Base-by-base conservation (phyloP, 768 basidiomycete genomes). In the Cystoderma amianthinum region DNA sequence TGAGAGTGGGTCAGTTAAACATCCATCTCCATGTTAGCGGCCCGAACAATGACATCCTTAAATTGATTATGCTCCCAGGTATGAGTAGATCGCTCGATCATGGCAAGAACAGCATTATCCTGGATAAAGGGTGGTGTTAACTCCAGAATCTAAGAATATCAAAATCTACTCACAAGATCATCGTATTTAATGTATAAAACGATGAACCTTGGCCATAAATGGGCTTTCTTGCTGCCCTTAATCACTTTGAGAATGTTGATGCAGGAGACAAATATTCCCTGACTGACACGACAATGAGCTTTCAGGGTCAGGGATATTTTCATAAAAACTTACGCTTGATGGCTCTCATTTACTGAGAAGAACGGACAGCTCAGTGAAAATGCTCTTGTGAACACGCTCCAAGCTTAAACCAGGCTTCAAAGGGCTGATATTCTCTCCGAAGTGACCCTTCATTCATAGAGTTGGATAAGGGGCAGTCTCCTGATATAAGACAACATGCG, bases 231-330 rank as follows among this genome's bases (percentile, higher is more conserved):
- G 2, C 93, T 80, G 9, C 93, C 91, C 65, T 84, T 86, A 71
- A 98, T 93, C 54, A 97, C 95, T 77, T 99, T 98, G 39, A 96
- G 96, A 52, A 99, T 97, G 66, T 99, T 97, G 74, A 95, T 93
- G 39, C 94, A 85, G 28, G 89, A 80, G 22, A 90, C 88, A 53
- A 96, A 65, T 98, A 95, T 54, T 99, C 96, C 94, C 98, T 96
- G 46, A 97, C 91, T 96, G n/a, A n/a, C n/a, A n/a, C n/a, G n/a
- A n/a, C n/a, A n/a, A n/a, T 43, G n/a, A n/a, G n/a, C n/a, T n/a
- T n/a, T n/a, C n/a, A n/a, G n/a, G n/a, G n/a, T n/a, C n/a, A n/a
- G n/a, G n/a, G n/a, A n/a, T n/a, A n/a, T n/a, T n/a, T n/a, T n/a
- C n/a, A 23, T 19, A 21, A 45, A 17, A 38, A 70, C 86, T 63